Evolutionary conservation across 192 early-diverging fungal species (phyloP).

Genomic region (Coemansia sp.): DNA sequence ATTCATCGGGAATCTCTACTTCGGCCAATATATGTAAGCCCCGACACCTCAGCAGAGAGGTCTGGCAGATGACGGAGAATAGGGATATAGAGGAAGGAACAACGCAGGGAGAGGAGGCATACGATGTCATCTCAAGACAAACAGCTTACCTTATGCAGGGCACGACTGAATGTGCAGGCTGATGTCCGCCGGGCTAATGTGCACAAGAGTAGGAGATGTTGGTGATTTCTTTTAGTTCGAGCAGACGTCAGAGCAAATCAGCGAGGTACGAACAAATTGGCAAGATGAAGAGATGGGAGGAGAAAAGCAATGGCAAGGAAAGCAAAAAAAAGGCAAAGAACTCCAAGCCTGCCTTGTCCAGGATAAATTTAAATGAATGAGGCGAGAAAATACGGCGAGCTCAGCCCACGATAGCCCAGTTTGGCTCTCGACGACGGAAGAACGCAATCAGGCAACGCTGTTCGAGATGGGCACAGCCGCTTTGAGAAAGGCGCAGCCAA

Average conservation of each 20-base stretch:
- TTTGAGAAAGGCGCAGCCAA: neutral
- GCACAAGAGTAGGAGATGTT: neutral
- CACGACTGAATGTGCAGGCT: neutral
- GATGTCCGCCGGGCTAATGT: slow-evolving; percentile 2
- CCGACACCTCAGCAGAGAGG: neutral
- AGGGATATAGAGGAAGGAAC: neutral
- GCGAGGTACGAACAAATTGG: neutral
- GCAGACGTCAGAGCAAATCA: neutral
- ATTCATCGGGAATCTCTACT: neutral
- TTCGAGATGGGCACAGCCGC: neutral
- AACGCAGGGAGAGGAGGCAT: neutral
- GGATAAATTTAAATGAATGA: slow-evolving; percentile 15
- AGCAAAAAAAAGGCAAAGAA: neutral
- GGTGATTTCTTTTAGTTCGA: slow-evolving; percentile 7
- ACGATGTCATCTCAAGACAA: slow-evolving; percentile 8
- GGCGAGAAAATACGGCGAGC: neutral
- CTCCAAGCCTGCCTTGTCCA: neutral
- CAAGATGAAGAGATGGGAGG: neutral
- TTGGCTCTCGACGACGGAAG: neutral
- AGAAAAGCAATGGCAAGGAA: slow-evolving; percentile 6
- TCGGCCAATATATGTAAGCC: slow-evolving; percentile 12
- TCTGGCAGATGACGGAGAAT: neutral
- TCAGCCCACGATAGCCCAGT: neutral
- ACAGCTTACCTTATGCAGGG: slow-evolving; percentile 17
- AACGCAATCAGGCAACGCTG: slow-evolving; percentile 5